A percentile compares a stretch with the other conserved stretches of the same genome.
These are phyloP conservation scores for Nepenthes mirabilis DNA, from an alignment of 148 eudicot species.

Conservation along the genomic window DNA sequence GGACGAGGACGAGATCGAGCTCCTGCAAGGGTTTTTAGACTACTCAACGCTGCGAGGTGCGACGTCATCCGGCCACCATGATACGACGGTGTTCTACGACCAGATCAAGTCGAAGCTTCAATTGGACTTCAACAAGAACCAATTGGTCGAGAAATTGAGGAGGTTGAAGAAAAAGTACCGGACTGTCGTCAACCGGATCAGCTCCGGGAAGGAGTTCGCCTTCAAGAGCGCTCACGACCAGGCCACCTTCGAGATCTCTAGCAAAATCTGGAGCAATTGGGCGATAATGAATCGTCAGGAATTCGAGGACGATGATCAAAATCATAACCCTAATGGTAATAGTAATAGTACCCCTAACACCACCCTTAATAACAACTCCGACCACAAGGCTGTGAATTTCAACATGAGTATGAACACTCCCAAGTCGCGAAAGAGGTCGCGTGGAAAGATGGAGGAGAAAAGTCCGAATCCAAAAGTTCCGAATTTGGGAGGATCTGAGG, in stretches of 20 bases:
- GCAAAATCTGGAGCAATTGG: conserved; percentile 58
- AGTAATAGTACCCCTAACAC: conserved; percentile 2
- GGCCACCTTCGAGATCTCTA: conserved; percentile 68
- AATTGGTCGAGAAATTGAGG: conserved; percentile 80
- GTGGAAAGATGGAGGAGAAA: conserved; percentile 53
- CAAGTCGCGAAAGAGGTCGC: conserved; percentile 43
- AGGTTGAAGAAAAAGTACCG: conserved; percentile 89
- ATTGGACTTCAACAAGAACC: conserved; percentile 81
- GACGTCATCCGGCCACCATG: conserved; percentile 43
- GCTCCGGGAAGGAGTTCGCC: conserved; percentile 56
- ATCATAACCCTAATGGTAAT: conserved; percentile 21
- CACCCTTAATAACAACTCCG: conserved; percentile 14
- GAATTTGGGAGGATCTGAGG: conserved; percentile 39
- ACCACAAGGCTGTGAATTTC: conserved; percentile 14
- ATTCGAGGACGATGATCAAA: conserved; percentile 50
- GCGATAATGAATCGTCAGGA: conserved; percentile 10
- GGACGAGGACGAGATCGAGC: conserved; percentile 96
- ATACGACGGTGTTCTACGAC: conserved; percentile 82
- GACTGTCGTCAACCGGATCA: conserved; percentile 42
- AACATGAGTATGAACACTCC: conserved; percentile 1
- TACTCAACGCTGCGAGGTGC: conserved; percentile 46
- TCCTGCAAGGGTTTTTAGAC: conserved; percentile 68
- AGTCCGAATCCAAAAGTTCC: conserved; percentile 8
- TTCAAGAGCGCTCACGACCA: conserved; percentile 87
- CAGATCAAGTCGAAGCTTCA: conserved; percentile 76